Percentiles rank a stretch among this genome's conserved stretches.
phyloP scores from a whole-genome alignment of 2,329 filamentous ascomycete species.

The Triangularia verruculosa region DNA sequence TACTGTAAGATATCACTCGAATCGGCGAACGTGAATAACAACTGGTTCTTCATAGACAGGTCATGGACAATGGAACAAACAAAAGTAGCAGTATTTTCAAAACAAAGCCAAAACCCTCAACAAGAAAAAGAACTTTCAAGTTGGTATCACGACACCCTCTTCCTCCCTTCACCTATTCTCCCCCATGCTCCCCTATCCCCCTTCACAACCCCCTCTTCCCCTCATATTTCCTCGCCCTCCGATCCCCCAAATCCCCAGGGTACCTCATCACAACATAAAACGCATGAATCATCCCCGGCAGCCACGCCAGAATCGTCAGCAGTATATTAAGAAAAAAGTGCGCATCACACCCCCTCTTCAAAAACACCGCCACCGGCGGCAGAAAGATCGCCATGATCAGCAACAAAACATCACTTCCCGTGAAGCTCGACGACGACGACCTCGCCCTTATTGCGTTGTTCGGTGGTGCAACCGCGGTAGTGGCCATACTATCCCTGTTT shows the following conservation, averaged over 20 bases:
- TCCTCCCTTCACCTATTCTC: too few relatives aligned
- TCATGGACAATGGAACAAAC: too few relatives aligned
- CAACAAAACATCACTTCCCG: conserved; percentile 19
- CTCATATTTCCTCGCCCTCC: neutral
- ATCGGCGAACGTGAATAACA: too few relatives aligned
- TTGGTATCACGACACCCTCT: too few relatives aligned
- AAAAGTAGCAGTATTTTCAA: too few relatives aligned
- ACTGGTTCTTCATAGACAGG: too few relatives aligned
- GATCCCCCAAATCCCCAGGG: neutral
- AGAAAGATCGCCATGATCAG: conserved; percentile 72
- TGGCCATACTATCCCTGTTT: neutral
- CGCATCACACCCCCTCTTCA: conserved; percentile 73
- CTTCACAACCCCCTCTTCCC: neutral
- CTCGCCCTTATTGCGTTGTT: neutral
- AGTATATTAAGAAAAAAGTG: conserved; percentile 79
- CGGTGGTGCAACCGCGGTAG: neutral
- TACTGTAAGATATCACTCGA: too few relatives aligned
- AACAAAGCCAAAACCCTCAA: too few relatives aligned
- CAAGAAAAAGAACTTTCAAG: too few relatives aligned
- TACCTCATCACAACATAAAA: conserved; percentile 12
- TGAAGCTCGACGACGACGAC: neutral
- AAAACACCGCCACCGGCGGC: conserved; percentile 77
- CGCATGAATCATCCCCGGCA: conserved; percentile 66
- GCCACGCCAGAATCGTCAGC: conserved; percentile 67
- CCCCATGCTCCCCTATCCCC: neutral